Percentiles rank a stretch among this genome's conserved stretches.
These are phyloP conservation scores for Primulina huaijiensis DNA, from an alignment of 257 asterid species.

Conservation along the genomic window DNA sequence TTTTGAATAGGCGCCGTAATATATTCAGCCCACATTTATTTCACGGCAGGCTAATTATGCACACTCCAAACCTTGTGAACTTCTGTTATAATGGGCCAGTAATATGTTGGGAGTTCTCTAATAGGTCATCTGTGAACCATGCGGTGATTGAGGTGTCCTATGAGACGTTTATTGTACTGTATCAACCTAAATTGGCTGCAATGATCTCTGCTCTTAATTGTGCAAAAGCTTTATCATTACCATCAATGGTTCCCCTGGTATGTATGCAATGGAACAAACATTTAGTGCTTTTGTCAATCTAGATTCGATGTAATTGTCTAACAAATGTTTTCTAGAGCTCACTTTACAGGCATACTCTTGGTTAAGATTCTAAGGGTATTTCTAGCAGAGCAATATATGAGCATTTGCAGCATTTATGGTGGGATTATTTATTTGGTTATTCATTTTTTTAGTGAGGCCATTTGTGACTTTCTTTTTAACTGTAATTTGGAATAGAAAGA, in stretches of 20 bases:
- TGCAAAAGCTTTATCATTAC: constrained; percentile 7
- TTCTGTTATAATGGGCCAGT: constrained; percentile 18
- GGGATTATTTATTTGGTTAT: neutral
- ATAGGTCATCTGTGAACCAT: constrained; percentile 16
- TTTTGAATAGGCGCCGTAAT: constrained; percentile 9
- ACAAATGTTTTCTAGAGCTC: neutral
- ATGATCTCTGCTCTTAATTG: constrained; percentile 11
- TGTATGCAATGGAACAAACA: neutral
- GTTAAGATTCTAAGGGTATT: neutral
- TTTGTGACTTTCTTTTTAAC: neutral
- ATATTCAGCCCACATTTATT: neutral
- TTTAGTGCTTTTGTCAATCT: neutral
- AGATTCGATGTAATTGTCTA: neutral
- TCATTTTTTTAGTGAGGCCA: neutral
- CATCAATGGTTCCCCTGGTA: constrained; percentile 19
- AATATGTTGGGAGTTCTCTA: constrained; percentile 11
- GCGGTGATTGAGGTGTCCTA: neutral
- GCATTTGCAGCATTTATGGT: neutral
- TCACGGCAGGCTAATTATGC: constrained; percentile 19
- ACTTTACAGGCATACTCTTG: constrained; percentile 1
- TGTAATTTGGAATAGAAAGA: neutral
- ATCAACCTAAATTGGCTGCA: neutral
- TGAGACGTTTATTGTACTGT: neutral
- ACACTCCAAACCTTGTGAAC: constrained; percentile 24
- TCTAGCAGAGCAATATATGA: neutral